Evolutionary conservation across 2,329 filamentous ascomycete species (phyloP).

Genomic region (Magnaporthiopsis rhizophila): DNA sequence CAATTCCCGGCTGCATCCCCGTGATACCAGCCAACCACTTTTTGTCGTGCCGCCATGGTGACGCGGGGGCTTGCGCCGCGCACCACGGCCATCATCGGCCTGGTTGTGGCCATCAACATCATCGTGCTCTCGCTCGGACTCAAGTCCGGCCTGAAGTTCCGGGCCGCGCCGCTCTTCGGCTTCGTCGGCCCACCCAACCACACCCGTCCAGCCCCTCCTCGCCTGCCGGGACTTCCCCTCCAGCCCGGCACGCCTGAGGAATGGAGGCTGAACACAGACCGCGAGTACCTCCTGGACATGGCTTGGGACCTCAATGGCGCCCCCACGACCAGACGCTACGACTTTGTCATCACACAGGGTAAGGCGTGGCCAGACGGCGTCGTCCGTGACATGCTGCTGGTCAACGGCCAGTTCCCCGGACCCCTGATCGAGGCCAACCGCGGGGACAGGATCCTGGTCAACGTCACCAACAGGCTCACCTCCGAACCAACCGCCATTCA

Average conservation of each 20-base stretch:
- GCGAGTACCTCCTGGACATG: slow-evolving; percentile 9
- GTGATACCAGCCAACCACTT: background rate
- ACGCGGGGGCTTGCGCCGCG: slow-evolving; percentile 1
- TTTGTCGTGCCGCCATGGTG: background rate
- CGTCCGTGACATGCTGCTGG: slow-evolving; percentile 31
- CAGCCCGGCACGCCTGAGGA: slow-evolving; percentile 6
- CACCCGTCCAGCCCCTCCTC: background rate
- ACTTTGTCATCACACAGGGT: slow-evolving; percentile 51
- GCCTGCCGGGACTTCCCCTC: slow-evolving; percentile 1
- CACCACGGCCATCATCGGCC: slow-evolving; percentile 3
- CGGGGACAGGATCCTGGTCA: slow-evolving; percentile 61
- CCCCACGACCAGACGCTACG: slow-evolving; percentile 44
- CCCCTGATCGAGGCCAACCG: slow-evolving; percentile 65
- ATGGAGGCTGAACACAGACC: slow-evolving; percentile 10
- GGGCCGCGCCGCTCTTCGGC: slow-evolving; percentile 2
- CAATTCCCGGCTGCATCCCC: background rate
- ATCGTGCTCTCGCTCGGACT: slow-evolving; percentile 2
- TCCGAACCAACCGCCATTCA: slow-evolving; percentile 10
- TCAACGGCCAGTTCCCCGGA: slow-evolving; percentile 67
- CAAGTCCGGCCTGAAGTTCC: background rate
- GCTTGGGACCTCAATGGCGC: slow-evolving; percentile 46
- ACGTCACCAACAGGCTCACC: slow-evolving; percentile 45
- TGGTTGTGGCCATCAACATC: slow-evolving; percentile 4
- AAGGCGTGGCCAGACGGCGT: slow-evolving; percentile 24
- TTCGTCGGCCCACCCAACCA: background rate